Conservation (phyloP, 108 stramenopile genomes). For the Nitzschia palea region DNA sequence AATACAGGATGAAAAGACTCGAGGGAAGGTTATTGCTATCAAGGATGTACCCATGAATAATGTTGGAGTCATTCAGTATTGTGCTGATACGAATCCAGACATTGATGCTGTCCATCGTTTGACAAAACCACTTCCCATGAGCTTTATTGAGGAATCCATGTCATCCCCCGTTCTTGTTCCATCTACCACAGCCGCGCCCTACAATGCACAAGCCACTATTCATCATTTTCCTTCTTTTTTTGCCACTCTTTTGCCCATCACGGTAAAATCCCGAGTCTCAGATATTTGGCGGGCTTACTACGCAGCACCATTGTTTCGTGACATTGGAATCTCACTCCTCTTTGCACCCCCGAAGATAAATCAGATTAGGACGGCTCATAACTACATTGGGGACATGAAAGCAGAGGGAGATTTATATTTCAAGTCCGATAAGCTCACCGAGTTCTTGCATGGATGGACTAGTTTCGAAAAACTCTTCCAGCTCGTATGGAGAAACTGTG, state of each 20-base stretch:
- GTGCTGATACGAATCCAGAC: constrained; percentile 58
- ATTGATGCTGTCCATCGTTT: constrained; percentile 67
- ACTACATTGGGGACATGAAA: constrained; percentile 52
- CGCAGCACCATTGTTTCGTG: constrained; percentile 40
- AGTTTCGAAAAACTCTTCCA: background rate
- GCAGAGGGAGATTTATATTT: constrained; percentile 56
- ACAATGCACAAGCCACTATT: constrained; percentile 70
- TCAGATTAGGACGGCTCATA: constrained; percentile 51
- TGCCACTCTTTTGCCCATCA: constrained; percentile 50
- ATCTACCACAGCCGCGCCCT: constrained; percentile 32
- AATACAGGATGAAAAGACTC: constrained; percentile 17
- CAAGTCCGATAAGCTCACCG: constrained; percentile 31
- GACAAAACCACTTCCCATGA: constrained; percentile 34
- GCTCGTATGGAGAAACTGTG: constrained; percentile 33
- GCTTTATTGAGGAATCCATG: constrained; percentile 10
- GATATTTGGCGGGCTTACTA: constrained; percentile 73
- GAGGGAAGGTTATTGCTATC: background rate
- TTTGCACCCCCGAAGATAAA: constrained; percentile 40
- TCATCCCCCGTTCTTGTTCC: constrained; percentile 14
- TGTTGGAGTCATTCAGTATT: constrained; percentile 51
- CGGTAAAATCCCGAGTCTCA: constrained; percentile 53
- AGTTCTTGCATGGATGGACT: constrained; percentile 38
- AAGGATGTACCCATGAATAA: background rate
- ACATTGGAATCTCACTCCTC: constrained; percentile 22
- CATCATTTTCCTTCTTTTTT: constrained; percentile 41